These are phyloP conservation scores for Adansonia digitata DNA, from an alignment of 345 rosid genomes.

Conservation along the genomic window DNA sequence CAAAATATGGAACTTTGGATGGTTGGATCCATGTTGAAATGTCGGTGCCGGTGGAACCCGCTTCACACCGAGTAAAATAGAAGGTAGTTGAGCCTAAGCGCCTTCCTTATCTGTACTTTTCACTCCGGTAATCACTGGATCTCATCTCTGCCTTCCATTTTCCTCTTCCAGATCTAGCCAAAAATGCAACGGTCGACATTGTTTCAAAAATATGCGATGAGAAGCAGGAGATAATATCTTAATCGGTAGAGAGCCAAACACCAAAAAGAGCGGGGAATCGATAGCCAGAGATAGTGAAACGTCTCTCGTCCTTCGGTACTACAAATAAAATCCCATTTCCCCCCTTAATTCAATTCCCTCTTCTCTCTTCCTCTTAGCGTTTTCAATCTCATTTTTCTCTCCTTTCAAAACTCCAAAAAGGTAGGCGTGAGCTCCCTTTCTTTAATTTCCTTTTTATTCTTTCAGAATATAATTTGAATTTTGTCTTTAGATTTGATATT, in stretches of 20 bases:
- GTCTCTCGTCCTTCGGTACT: background rate
- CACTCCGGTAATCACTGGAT: background rate
- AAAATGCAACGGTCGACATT: background rate
- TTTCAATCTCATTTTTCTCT: background rate
- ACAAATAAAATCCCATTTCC: background rate
- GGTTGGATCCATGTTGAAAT: too few relatives aligned
- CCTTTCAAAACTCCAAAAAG: background rate
- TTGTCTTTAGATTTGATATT: background rate
- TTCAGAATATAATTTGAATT: background rate
- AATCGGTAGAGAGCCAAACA: background rate
- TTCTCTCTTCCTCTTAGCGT: background rate
- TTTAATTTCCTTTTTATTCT: background rate
- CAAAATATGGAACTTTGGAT: too few relatives aligned
- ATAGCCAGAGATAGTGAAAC: slow-evolving; percentile 4
- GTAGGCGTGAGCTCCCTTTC: background rate
- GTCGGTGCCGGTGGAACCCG: too few relatives aligned
- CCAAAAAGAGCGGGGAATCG: slow-evolving; percentile 4
- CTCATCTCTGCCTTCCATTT: background rate
- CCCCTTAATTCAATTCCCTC: background rate
- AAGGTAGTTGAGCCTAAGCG: too few relatives aligned
- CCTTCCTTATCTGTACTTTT: too few relatives aligned
- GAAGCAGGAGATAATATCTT: slow-evolving; percentile 6
- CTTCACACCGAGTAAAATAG: too few relatives aligned
- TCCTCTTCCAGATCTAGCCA: background rate
- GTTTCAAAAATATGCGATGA: background rate